Evolutionary conservation across 2,329 filamentous ascomycete genomes (phyloP).

Genomic region (Aureobasidium sp.): DNA sequence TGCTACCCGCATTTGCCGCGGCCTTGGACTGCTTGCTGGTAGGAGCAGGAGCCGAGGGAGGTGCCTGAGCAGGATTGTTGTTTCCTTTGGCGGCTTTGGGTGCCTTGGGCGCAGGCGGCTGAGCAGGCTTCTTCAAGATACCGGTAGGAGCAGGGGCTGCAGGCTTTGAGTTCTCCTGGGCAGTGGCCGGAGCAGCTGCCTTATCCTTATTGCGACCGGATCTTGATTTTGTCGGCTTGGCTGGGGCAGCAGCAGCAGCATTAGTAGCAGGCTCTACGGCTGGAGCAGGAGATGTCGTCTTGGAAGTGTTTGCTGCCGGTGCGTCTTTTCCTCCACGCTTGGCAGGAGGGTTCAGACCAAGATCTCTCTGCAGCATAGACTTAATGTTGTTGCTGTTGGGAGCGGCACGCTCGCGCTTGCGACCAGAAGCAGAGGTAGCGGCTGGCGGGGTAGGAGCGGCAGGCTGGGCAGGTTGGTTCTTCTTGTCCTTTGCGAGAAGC

Average conservation of each 20-base stretch:
- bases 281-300: constrained; percentile 1
- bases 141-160: constrained; percentile 21
- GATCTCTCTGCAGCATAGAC: constrained; percentile 53
- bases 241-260: not conserved
- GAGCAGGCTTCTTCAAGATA: constrained; percentile 30
- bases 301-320: constrained; percentile 14
- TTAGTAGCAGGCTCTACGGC: constrained; percentile 1
- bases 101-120: constrained; percentile 12
- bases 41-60: constrained; percentile 11
- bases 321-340: constrained; percentile 24
- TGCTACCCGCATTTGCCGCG: constrained; percentile 9
- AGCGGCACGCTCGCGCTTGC: constrained; percentile 45
- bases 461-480: constrained; percentile 26
- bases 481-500: constrained; percentile 37
- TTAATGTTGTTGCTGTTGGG: constrained; percentile 33
- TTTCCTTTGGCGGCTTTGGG: constrained; percentile 13
- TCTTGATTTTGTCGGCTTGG: constrained; percentile 8
- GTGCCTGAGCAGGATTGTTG: constrained; percentile 8
- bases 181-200: not conserved
- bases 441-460: constrained; percentile 20
- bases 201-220: constrained; percentile 12
- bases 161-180: constrained; percentile 7
- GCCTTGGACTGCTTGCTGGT: constrained; percentile 4
- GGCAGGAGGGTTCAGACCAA: constrained; percentile 43
- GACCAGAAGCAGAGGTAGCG: constrained; percentile 29